Evolutionary conservation across 2,329 filamentous ascomycete species (phyloP).

Genomic region (Nothophaeocryptopus gaeumannii): DNA sequence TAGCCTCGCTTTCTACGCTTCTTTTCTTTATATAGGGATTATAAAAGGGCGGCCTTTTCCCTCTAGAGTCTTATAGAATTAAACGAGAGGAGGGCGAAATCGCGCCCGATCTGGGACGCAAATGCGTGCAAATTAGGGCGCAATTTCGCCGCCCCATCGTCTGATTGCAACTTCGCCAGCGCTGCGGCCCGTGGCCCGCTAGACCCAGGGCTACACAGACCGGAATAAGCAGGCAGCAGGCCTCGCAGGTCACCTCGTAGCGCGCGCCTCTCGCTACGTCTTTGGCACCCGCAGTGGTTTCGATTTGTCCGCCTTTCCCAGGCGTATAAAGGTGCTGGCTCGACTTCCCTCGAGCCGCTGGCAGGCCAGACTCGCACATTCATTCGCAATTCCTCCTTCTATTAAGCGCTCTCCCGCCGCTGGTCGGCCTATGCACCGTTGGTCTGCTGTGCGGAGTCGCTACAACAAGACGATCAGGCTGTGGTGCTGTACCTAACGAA

Average conservation of each 20-base stretch:
- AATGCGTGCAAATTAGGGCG: neutral
- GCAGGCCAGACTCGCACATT: neutral
- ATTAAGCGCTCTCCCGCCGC: neutral
- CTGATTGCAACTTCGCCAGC: neutral
- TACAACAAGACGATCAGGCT: neutral
- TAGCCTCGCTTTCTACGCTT: too few species aligned
- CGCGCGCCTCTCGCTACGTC: slow-evolving; percentile 2
- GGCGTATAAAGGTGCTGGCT: slow-evolving; percentile 1
- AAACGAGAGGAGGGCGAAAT: neutral
- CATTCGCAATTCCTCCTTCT: slow-evolving; percentile 3
- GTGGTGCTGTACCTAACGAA: neutral
- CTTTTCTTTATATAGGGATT: too few species aligned
- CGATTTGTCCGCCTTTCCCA: neutral
- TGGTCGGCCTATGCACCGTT: neutral
- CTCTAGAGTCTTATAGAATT: neutral
- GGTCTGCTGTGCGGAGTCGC: neutral
- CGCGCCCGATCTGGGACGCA: neutral
- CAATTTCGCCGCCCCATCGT: slow-evolving; percentile 4
- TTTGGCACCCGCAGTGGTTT: neutral
- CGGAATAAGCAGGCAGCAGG: neutral
- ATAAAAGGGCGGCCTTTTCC: too few species aligned
- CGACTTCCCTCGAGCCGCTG: slow-evolving; percentile 1
- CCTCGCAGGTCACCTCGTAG: neutral
- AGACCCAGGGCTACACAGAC: neutral
- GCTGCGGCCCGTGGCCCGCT: slow-evolving; percentile 1